Evolutionary conservation across 306 rosid genomes (phyloP), one percentile per base, ranked within the genome.

Genomic region (Prosopis cineraria): DNA sequence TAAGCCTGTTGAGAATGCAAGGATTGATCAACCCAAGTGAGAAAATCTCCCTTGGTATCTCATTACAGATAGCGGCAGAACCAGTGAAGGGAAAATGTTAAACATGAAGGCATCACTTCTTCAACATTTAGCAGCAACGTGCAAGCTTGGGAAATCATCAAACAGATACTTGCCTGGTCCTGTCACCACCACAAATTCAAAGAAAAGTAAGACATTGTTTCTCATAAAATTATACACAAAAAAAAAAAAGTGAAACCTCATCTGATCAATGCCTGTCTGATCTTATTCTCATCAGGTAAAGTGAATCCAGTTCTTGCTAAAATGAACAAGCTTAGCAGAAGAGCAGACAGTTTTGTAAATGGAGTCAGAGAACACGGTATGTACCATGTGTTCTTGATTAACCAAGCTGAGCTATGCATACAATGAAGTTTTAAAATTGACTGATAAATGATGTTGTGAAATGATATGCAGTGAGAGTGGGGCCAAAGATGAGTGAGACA

Each of bases 101-200:
- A 14, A 63, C 25, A 64, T 64, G 47, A 34, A 64, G 17, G 70
- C 79, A 64, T 65, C 89, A 79, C 39, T 75, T 80, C 79, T 81
- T 81, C 90, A 87, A 20, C 84, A 86, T 22, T 66, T 82, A 24
- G 11, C 79, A 37, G 47, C 74, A 8, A 6, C 68, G 33, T 7
- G 43, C 43, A 81, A 75, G 41, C 58, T 74, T 70, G 84, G 71
- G 34, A 78, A 70, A 8, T 71, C 84, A n/a, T 66, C 31, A 7
- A 78, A 82, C 41, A 79, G 60, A 78, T 81, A 78, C 79, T 65
- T 85, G 36, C 74, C 78, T 45, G 86, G 73, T 75, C 47, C 77
- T 75, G 58, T 70, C 30, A 22, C 44, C 70, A 47, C 76, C 66
- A 52, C 25, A 76, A 59, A 33, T 68, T 78, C 73, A 73, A 78